Conservation (phyloP, 352 stramenopile genomes). For the Phytophthora sojae region DNA sequence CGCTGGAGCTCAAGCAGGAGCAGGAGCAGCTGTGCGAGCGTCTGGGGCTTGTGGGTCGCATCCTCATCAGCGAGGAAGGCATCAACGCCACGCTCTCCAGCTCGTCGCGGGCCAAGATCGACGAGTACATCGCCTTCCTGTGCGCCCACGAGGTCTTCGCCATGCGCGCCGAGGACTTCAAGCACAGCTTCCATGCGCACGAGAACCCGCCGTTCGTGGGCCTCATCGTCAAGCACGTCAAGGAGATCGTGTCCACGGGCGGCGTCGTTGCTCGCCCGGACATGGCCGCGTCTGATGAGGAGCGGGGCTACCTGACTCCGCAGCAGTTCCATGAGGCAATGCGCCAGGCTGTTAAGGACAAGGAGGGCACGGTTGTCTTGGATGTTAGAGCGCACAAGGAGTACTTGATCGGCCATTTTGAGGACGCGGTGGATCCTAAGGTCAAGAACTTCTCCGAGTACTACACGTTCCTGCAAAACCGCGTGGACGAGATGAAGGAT, state of each 20-base stretch:
- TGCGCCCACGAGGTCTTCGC: conserved; percentile 56
- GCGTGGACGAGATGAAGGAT: conserved; percentile 65
- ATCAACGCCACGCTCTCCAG: conserved; percentile 86
- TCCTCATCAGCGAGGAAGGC: conserved; percentile 83
- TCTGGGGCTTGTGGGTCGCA: conserved; percentile 70
- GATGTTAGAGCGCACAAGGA: conserved; percentile 75
- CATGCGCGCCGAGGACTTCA: conserved; percentile 79
- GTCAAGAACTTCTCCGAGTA: conserved; percentile 85
- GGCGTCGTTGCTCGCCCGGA: conserved; percentile 57
- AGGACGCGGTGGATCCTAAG: conserved; percentile 66
- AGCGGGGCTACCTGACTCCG: conserved; percentile 77
- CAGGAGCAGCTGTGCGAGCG: conserved; percentile 62
- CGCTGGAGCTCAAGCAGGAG: conserved; percentile 49
- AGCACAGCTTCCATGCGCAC: conserved; percentile 60
- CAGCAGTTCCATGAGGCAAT: conserved; percentile 81
- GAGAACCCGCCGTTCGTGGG: conserved; percentile 59
- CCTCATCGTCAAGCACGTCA: conserved; percentile 78
- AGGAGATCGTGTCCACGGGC: conserved; percentile 80
- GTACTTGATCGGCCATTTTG: conserved; percentile 77
- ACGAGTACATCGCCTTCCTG: conserved; percentile 75
- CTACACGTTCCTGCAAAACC: conserved; percentile 69
- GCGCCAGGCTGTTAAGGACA: conserved; percentile 46
- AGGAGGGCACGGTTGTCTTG: conserved; percentile 60
- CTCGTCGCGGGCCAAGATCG: conserved; percentile 44
- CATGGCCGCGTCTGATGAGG: conserved; percentile 62